These are phyloP conservation scores for Lachnum nothofagi DNA, from an alignment of 2,329 filamentous ascomycete genomes.

Conservation along the genomic window DNA sequence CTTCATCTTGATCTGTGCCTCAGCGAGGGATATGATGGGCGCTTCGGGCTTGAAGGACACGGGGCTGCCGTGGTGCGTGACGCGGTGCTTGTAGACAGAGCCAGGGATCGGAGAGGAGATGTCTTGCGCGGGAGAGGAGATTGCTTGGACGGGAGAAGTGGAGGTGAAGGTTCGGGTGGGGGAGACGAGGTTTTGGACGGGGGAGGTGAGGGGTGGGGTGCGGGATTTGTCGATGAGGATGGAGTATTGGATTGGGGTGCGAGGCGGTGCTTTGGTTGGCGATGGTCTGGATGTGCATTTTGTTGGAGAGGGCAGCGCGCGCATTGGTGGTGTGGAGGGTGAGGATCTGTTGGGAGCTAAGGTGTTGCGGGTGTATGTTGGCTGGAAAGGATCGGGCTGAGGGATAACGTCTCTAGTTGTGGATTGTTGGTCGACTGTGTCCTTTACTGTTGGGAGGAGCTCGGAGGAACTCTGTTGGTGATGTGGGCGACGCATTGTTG, in stretches of 20 bases:
- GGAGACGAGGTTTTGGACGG: background rate
- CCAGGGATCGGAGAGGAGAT: background rate
- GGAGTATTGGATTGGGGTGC: background rate
- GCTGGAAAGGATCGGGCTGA: background rate
- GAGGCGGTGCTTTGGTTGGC: background rate
- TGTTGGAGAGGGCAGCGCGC: background rate
- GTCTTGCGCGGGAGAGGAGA: background rate
- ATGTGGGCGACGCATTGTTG: constrained; percentile 1
- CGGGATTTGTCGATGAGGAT: background rate
- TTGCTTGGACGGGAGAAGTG: background rate
- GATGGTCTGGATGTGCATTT: background rate
- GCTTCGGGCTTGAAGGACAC: background rate
- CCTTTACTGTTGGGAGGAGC: background rate
- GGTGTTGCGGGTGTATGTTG: background rate
- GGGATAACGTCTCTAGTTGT: background rate
- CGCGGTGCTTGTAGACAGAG: background rate
- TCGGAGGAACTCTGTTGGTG: background rate
- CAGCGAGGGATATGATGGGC: background rate
- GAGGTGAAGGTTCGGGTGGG: background rate
- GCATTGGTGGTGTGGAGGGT: background rate
- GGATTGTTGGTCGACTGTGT: background rate
- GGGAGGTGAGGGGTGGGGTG: background rate
- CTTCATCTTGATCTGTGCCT: constrained; percentile 1
- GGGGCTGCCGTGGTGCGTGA: background rate
- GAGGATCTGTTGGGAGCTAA: background rate